Base-by-base conservation (phyloP, 495 filamentous ascomycete genomes). In the Pseudomonodictys pantanalensis region DNA sequence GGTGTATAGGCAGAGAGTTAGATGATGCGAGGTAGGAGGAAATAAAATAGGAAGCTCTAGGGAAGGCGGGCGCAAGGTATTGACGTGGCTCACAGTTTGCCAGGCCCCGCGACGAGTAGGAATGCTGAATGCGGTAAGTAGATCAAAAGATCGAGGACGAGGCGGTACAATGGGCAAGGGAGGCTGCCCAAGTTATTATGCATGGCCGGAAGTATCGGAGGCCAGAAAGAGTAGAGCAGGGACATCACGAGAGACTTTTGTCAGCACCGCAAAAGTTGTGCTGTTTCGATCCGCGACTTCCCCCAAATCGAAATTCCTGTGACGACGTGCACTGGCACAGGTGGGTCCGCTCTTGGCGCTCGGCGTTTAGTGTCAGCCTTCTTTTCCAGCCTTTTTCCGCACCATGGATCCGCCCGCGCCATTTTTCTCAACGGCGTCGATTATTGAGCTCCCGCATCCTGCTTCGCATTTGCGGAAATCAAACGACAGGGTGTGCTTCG, bases 221-320 rank as follows among this genome's bases (percentile, higher is more conserved):
- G 11, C n/a, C 17, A 24, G 15, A 33, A 6, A 11, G 32, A 24
- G 32, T 22, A 22, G 6, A 42, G 17, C 22, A 42, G 29, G 22
- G 35, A 22, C 50, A 52, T 52, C 50, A 41, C 50, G 32, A 52
- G 30, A 52, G 45, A 24, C 22, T 52, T 52, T 52, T 52, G 50
- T 52, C 50, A 52, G 50, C 50, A 38, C 1, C 47, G 22, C 20
- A n/a, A 49, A 24, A n/a, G n/a, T n/a, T n/a, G 42, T 45, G 22
- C 26, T 11, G 23, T 49, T 29, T 28, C n/a, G 47, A 17, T 49
- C 38, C 46, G 46, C 46, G 26, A 33, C 10, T 51, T 51, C 26
- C 47, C 23, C 47, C 23, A 7, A 18, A 9, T 33, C n/a, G n/a
- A n/a, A n/a, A n/a, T 49, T 17, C 32, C 35, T 35, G 26, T n/a